These are phyloP conservation scores for Tetrastigma voinierianum DNA, from an alignment of 164 flowering plant species.

Conservation along the genomic window DNA sequence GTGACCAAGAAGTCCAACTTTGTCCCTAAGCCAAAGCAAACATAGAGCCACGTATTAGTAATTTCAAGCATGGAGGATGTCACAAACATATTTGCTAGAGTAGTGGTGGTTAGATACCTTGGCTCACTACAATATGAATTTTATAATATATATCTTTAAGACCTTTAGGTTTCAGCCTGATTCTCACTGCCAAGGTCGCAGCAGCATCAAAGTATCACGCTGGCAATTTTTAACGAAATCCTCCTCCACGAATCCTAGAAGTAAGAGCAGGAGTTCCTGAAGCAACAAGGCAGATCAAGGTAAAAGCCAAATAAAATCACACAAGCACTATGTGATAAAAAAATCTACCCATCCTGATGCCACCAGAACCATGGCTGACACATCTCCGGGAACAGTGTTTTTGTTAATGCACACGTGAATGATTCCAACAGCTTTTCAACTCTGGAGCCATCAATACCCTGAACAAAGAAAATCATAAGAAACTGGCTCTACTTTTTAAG, in stretches of 20 bases:
- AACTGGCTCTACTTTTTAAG: background rate
- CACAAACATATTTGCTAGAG: background rate
- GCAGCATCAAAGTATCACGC: slow-evolving; percentile 90
- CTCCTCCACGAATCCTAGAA: slow-evolving; percentile 90
- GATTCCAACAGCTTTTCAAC: slow-evolving; percentile 95
- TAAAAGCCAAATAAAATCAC: background rate
- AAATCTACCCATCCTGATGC: slow-evolving; percentile 91
- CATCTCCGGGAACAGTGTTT: slow-evolving; percentile 84
- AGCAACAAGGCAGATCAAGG: slow-evolving; percentile 14
- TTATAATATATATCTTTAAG: background rate
- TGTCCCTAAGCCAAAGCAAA: slow-evolving; percentile 50
- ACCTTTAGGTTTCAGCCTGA: slow-evolving; percentile 79
- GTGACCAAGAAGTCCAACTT: slow-evolving; percentile 84
- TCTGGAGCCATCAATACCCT: slow-evolving; percentile 99
- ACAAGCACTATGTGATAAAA: background rate
- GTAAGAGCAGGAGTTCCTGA: slow-evolving; percentile 99
- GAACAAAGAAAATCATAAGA: slow-evolving; percentile 8
- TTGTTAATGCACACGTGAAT: slow-evolving; percentile 99
- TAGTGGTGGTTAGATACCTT: background rate
- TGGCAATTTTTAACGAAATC: slow-evolving; percentile 91
- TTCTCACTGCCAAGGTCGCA: slow-evolving; percentile 75
- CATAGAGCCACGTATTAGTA: slow-evolving; percentile 8
- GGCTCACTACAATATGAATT: background rate
- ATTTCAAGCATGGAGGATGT: background rate
- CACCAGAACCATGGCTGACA: slow-evolving; percentile 99